Evolutionary conservation across 2,329 filamentous ascomycete species (phyloP).

Genomic region (Coniosporium tulheliwenetii): DNA sequence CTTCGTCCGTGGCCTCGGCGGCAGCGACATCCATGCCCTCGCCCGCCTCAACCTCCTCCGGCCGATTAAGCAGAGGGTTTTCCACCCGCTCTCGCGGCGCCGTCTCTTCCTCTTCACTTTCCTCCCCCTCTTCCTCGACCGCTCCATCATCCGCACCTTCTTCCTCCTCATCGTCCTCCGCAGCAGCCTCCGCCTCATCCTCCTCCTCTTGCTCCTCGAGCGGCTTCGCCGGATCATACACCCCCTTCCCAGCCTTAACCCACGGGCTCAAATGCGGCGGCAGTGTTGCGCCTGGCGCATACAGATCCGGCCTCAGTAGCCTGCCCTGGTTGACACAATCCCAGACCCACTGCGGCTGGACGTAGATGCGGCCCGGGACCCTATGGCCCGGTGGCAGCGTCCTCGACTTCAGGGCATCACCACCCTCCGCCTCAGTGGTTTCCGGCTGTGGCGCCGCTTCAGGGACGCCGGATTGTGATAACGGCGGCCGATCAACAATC

Average conservation of each 20-base stretch:
- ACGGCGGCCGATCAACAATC: conserved; percentile 75
- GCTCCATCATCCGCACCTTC: conserved; percentile 30
- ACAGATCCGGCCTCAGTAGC: conserved; percentile 71
- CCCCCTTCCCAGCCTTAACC: conserved; percentile 72
- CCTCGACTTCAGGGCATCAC: conserved; percentile 33
- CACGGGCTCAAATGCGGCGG: conserved; percentile 94
- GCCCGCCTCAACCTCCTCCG: conserved; percentile 29
- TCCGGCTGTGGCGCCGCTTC: conserved; percentile 15
- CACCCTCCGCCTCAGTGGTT: conserved; percentile 30
- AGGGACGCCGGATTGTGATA: conserved; percentile 31
- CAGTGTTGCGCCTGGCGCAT: conserved; percentile 75
- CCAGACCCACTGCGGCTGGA: conserved; percentile 99
- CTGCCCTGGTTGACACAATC: conserved; percentile 89
- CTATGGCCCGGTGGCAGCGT: conserved; percentile 55
- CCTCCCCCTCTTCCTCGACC: conserved; percentile 28
- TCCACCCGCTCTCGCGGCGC: neutral
- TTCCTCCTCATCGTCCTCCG: conserved; percentile 21
- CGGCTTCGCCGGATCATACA: conserved; percentile 79
- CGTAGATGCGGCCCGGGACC: conserved; percentile 79
- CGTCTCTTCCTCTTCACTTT: conserved; percentile 11
- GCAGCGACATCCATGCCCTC: conserved; percentile 30
- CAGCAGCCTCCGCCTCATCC: conserved; percentile 47
- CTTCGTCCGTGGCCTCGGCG: conserved; percentile 11
- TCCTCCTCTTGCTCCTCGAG: conserved; percentile 80
- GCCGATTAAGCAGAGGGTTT: conserved; percentile 14